Conservation (phyloP, 176 grass and related monocot species). For the Echinochloa phyllopogon region DNA sequence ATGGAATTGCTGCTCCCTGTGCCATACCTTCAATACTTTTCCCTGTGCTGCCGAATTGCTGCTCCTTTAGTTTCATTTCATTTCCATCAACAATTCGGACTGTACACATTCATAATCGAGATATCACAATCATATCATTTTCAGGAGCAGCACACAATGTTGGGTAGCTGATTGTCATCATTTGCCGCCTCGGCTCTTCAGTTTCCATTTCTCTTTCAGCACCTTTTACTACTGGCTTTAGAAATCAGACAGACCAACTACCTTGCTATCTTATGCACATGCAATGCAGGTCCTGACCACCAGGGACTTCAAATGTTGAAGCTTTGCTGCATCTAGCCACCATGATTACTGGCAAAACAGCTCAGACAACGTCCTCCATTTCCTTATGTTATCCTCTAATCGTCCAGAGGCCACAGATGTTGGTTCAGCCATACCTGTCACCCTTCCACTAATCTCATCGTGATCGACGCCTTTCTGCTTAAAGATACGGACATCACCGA, state of each 20-base stretch:
- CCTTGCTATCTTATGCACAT: conserved; percentile 27
- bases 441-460: conserved; percentile 51
- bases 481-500: conserved; percentile 41
- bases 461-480: conserved; percentile 26
- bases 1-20: too few species aligned
- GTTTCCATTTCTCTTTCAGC: conserved; percentile 13
- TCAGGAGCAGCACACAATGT: background rate
- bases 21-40: background rate
- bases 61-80: background rate
- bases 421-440: conserved; percentile 57
- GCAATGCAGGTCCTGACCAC: conserved; percentile 11
- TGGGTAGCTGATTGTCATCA: conserved; percentile 15
- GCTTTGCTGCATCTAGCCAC: conserved; percentile 30
- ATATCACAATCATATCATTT: conserved; percentile 27
- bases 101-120: background rate
- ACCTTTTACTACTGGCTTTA: conserved; percentile 12
- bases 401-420: conserved; percentile 7
- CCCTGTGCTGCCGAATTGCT: conserved; percentile 1
- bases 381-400: conserved; percentile 48
- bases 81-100: background rate
- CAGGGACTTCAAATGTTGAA: background rate
- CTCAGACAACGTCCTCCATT: conserved; percentile 29
- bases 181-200: conserved; percentile 31
- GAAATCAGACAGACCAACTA: conserved; percentile 32
- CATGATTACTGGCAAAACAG: conserved; percentile 36